A percentile compares a stretch with the other conserved stretches of the same genome.
phyloP scores from a whole-genome alignment of 768 basidiomycete genomes.

The Tephrocybe sp. region DNA sequence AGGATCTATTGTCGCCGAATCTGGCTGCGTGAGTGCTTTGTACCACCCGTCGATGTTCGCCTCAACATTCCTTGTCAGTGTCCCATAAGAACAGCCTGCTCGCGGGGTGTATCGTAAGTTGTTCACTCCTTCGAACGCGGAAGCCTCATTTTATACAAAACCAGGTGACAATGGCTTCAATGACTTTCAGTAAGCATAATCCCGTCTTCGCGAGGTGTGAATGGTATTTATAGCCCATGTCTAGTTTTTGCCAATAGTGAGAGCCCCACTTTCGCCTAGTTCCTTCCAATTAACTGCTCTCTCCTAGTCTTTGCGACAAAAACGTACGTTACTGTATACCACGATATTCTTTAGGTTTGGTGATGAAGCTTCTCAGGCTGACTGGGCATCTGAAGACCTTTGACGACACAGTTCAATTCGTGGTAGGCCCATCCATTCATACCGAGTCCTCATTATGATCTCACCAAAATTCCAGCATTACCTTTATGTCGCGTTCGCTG shows the following conservation, averaged over 20 bases:
- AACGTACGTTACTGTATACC: too few species aligned
- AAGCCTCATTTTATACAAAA: not conserved
- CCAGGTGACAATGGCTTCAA: not conserved
- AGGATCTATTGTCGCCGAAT: conserved; percentile 1
- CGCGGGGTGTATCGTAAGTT: not conserved
- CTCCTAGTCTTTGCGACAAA: too few species aligned
- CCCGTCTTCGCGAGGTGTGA: not conserved
- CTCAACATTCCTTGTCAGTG: not conserved
- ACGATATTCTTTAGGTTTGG: too few species aligned
- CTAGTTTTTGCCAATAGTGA: not conserved
- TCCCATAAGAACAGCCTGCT: not conserved
- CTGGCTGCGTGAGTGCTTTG: not conserved
- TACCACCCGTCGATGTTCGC: not conserved
- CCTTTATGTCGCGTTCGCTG: not conserved
- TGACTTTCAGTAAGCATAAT: not conserved
- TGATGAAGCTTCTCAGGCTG: too few species aligned
- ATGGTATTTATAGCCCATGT: not conserved
- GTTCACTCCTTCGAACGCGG: not conserved
- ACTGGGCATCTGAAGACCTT: not conserved
- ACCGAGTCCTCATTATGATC: not conserved
- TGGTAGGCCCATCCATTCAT: not conserved
- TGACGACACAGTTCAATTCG: not conserved
- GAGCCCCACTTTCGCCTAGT: not conserved
- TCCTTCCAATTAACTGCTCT: too few species aligned
- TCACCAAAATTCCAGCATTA: not conserved